These are phyloP conservation scores for Fusarium tjaetaba DNA, from an alignment of 2,329 filamentous ascomycete species.

Conservation along the genomic window DNA sequence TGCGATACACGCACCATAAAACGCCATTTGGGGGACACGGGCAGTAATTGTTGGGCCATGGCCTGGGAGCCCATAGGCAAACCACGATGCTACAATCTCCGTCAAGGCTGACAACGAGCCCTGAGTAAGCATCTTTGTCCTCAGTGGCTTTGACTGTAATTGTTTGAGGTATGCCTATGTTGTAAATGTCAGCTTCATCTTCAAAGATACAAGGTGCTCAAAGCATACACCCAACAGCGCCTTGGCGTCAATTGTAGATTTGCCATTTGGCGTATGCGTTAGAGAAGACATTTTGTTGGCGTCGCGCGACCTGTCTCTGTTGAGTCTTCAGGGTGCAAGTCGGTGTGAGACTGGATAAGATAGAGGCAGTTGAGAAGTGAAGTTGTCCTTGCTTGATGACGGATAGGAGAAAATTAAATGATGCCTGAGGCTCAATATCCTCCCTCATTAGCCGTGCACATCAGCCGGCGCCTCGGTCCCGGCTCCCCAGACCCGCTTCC, in stretches of 20 bases:
- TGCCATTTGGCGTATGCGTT: background rate
- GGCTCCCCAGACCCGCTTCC: background rate
- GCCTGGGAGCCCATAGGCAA: constrained; percentile 14
- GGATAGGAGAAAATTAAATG: background rate
- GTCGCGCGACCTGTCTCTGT: background rate
- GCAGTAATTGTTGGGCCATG: constrained; percentile 16
- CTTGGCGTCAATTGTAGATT: constrained; percentile 1
- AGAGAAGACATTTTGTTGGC: background rate
- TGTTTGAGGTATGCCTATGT: constrained; percentile 16
- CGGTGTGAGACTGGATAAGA: background rate
- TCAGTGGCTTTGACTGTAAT: constrained; percentile 14
- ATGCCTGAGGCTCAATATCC: constrained; percentile 3
- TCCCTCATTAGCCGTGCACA: constrained; percentile 8
- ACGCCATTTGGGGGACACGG: constrained; percentile 24
- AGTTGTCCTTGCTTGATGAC: background rate
- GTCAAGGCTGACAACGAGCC: constrained; percentile 15
- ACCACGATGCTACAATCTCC: constrained; percentile 10
- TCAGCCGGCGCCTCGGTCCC: constrained; percentile 17
- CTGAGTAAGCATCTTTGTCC: constrained; percentile 17
- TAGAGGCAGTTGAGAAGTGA: background rate
- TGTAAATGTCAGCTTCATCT: background rate
- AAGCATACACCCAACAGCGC: background rate
- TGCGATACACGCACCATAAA: constrained; percentile 18
- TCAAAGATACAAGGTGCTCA: background rate
- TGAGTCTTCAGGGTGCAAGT: background rate